Percentiles rank a stretch among this genome's conserved stretches.
phyloP scores from a whole-genome alignment of 2,329 filamentous ascomycete species.

The Diaporthe vaccinii region DNA sequence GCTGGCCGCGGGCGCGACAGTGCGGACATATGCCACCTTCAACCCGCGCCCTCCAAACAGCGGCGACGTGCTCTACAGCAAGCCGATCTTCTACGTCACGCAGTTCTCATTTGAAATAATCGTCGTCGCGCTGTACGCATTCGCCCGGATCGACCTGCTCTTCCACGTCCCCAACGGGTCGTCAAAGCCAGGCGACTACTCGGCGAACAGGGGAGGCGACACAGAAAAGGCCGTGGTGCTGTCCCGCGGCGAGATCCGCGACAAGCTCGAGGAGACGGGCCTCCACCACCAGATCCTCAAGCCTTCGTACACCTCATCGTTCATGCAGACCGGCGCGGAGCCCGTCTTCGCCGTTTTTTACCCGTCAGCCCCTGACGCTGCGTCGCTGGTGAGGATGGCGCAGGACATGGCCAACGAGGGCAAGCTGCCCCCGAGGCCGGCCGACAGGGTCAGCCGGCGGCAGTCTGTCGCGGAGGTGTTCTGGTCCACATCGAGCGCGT shows the following conservation, averaged over 20 bases:
- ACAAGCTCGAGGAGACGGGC: conserved; percentile 34
- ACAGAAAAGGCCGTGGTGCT: conserved; percentile 32
- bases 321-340: background rate
- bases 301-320: conserved; percentile 1
- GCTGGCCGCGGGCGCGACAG: conserved; percentile 43
- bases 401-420: conserved; percentile 1
- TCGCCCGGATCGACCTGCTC: conserved; percentile 47
- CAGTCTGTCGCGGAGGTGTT: conserved; percentile 20
- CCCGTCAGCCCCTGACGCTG: conserved; percentile 21
- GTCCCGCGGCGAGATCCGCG: conserved; percentile 41
- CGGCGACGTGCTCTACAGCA: conserved; percentile 50
- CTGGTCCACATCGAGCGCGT: background rate
- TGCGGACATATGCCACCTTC: conserved; percentile 46
- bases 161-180: conserved; percentile 51
- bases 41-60: conserved; percentile 44
- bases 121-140: conserved; percentile 47
- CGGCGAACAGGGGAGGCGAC: conserved; percentile 29
- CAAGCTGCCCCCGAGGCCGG: conserved; percentile 28
- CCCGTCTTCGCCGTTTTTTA: conserved; percentile 34
- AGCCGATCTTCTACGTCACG: conserved; percentile 53
- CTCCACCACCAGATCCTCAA: conserved; percentile 43
- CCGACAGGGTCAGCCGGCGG: conserved; percentile 31
- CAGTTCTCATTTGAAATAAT: conserved; percentile 51
- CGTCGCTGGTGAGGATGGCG: background rate
- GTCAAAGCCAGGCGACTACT: conserved; percentile 47